Evolutionary conservation across 371 early-diverging fungal genomes (phyloP).

Genomic region (Capillidium heterosporum): DNA sequence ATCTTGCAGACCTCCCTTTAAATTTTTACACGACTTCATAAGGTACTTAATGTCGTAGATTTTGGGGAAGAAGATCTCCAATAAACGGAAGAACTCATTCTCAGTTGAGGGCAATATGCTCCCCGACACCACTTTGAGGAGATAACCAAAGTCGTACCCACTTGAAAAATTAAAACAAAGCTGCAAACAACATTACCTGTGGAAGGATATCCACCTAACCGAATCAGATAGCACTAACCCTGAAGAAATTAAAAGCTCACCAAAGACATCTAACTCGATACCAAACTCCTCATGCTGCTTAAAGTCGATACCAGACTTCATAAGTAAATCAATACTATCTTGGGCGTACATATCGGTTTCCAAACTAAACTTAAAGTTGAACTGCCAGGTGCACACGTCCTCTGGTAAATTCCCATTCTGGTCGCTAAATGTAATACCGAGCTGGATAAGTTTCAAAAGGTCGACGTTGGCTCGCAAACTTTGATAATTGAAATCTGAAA

Average conservation of each 20-base stretch:
- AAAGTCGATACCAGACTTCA: slow-evolving; percentile 97
- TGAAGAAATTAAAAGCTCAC: slow-evolving; percentile 91
- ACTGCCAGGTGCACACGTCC: slow-evolving; percentile 96
- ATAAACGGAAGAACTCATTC: slow-evolving; percentile 83
- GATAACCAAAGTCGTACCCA: slow-evolving; percentile 99
- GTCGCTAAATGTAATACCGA: slow-evolving; percentile 96
- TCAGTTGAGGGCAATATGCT: slow-evolving; percentile 84
- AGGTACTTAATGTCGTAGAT: slow-evolving; percentile 98
- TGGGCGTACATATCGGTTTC: slow-evolving; percentile 97
- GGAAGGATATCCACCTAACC: slow-evolving; percentile 97
- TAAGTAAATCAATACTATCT: slow-evolving; percentile 95
- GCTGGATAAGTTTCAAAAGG: slow-evolving; percentile 95
- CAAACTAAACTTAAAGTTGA: slow-evolving; percentile 97
- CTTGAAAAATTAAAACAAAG: slow-evolving; percentile 17
- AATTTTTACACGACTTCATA: slow-evolving; percentile 88
- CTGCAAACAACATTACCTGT: slow-evolving; percentile 42
- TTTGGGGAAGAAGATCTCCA: slow-evolving; percentile 88
- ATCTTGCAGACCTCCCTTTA: slow-evolving; percentile 98
- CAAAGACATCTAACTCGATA: slow-evolving; percentile 95
- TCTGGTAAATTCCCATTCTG: slow-evolving; percentile 81
- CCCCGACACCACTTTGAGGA: slow-evolving; percentile 91
- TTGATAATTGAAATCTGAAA: slow-evolving; percentile 96
- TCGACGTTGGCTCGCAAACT: slow-evolving; percentile 97
- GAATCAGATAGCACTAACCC: slow-evolving; percentile 89
- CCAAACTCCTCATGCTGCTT: slow-evolving; percentile 91